Evolutionary conservation across 768 basidiomycete genomes (phyloP).

Genomic region (Phanerochaete sordida): DNA sequence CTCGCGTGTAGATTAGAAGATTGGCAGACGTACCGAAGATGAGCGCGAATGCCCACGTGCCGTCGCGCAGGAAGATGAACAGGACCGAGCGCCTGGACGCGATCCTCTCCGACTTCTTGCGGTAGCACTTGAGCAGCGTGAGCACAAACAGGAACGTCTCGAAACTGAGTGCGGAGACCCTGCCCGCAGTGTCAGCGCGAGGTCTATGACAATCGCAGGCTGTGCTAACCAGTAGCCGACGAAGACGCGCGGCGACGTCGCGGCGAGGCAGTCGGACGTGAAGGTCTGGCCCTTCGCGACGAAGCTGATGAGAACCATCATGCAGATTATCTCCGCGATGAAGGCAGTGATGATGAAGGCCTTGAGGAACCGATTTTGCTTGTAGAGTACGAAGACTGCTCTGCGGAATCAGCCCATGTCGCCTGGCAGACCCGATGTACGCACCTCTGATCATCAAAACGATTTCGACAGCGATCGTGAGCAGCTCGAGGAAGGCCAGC

Average conservation of each 20-base stretch:
- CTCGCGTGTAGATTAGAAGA: not conserved
- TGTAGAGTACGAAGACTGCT: slow-evolving; percentile 9
- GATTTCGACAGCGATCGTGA: slow-evolving; percentile 8
- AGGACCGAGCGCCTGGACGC: not conserved
- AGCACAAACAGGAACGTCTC: slow-evolving; percentile 9
- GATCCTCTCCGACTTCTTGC: not conserved
- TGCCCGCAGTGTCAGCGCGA: not conserved
- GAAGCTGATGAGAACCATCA: slow-evolving; percentile 5
- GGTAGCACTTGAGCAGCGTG: slow-evolving; percentile 4
- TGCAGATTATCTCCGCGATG: slow-evolving; percentile 2
- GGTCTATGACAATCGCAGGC: not conserved
- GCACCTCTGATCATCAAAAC: slow-evolving; percentile 5
- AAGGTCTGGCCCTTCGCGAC: slow-evolving; percentile 1
- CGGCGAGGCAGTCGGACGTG: not conserved
- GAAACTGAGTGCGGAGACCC: not conserved
- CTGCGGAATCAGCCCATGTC: not conserved
- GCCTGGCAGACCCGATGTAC: not conserved
- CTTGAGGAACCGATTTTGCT: slow-evolving; percentile 5
- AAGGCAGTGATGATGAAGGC: not conserved
- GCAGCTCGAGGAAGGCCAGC: slow-evolving; percentile 1
- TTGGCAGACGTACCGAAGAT: slow-evolving; percentile 8
- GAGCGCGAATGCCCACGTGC: slow-evolving; percentile 11
- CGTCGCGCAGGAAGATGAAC: slow-evolving; percentile 8
- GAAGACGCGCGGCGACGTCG: not conserved
- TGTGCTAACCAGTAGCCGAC: slow-evolving; percentile 6